These are phyloP conservation scores for Ophiostoma tasmaniense DNA, from an alignment of 2,329 filamentous ascomycete species.

Conservation along the genomic window DNA sequence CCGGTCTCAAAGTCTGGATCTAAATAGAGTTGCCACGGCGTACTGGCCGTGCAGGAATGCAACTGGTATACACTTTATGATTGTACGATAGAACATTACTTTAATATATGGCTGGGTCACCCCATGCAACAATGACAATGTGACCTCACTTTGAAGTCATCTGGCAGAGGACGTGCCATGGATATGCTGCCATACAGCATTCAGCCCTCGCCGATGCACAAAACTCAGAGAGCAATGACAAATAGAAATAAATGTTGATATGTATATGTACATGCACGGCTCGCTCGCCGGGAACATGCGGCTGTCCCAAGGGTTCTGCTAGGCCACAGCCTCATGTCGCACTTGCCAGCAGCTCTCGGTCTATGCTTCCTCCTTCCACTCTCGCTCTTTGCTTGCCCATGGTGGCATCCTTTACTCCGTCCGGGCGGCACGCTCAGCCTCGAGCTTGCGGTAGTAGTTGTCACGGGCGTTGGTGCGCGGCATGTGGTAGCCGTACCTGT, in stretches of 20 bases:
- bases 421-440: conserved; percentile 43
- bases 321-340: neutral
- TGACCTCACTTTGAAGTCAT: neutral
- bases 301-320: neutral
- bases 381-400: neutral
- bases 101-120: neutral
- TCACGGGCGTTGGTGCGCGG: conserved; percentile 52
- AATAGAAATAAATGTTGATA: conserved; percentile 2
- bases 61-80: neutral
- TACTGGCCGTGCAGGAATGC: neutral
- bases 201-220: neutral
- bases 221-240: neutral
- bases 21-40: neutral
- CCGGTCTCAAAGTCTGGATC: neutral
- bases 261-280: conserved; percentile 16
- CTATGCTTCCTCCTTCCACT: neutral
- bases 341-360: conserved; percentile 1
- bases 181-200: neutral
- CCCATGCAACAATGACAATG: neutral
- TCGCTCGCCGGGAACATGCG: neutral
- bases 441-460: conserved; percentile 49
- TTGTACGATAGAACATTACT: neutral
- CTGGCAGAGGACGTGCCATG: neutral
- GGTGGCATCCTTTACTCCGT: neutral
- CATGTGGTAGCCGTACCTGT: conserved; percentile 55